Evolutionary conservation across 805 yeast genomes (phyloP), one percentile per base, ranked within the genome.

Genomic region (Candida qinlingensis): DNA sequence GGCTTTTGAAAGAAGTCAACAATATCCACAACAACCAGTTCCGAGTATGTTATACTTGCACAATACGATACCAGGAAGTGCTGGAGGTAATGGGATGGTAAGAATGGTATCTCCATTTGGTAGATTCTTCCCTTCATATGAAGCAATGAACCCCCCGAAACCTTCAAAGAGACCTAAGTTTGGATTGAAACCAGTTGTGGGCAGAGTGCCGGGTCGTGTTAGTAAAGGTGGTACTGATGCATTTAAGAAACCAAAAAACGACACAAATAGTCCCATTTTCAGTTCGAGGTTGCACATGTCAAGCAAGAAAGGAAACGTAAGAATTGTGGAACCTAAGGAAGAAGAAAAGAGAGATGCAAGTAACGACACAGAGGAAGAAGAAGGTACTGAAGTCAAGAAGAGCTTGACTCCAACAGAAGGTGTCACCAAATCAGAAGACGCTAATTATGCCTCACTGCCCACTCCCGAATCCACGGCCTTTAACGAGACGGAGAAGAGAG

Each of bases 121-220:
- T 2, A 45, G 56, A 28, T 58, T 49, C 7, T 61, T 61, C 55
- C 64, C 65, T 34, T 48, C 59, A 3, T 61, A 56, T 48, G 61
- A 60, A 44, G 63, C 65, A 2, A 54, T 59, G n/a, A 59, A 58
- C 26, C 65, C 64, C 27, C 61, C 64, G 13, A 47, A 37, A 13
- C 38, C 50, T 12, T 45, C 53, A 30, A 48, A 53, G 27, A 57
- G 52, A 29, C 33, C 47, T 13, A 50, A 19, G 9, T 45, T 49
- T n/a, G 46, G 7, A n/a, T 5, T 36, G 27, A 46, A 46, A 7
- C 28, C 44, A 10, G 8, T 34, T n/a, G 35, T 28, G 8, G 12
- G 41, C 1, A 26, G 29, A 13, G 33, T 31, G 34, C 34, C 34
- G 8, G 11, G 11, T 8, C 34, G 34, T 8, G 34, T 31, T 11